Evolutionary conservation across 352 stramenopile species (phyloP).

Genomic region (Phytophthora kernoviae): DNA sequence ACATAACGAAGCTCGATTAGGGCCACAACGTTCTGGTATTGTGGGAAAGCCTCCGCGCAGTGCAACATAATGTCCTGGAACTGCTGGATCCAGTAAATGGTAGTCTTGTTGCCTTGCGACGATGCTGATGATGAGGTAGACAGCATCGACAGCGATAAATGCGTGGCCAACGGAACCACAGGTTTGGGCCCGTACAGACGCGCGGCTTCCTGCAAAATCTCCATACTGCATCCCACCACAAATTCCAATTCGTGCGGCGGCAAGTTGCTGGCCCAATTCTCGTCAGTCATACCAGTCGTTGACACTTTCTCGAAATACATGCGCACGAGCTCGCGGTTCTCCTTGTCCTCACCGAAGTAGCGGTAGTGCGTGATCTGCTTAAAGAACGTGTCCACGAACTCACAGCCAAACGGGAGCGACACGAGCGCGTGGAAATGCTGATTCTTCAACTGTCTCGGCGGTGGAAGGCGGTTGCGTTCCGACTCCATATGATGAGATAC

Average conservation of each 20-base stretch:
- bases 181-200: slow-evolving; percentile 70
- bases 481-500: slow-evolving; percentile 57
- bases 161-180: slow-evolving; percentile 32
- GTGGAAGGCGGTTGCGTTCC: slow-evolving; percentile 44
- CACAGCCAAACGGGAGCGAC: slow-evolving; percentile 64
- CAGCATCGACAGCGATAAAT: slow-evolving; percentile 45
- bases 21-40: slow-evolving; percentile 64
- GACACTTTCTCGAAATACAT: slow-evolving; percentile 86
- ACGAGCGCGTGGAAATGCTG: slow-evolving; percentile 73
- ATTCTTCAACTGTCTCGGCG: slow-evolving; percentile 72
- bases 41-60: slow-evolving; percentile 72
- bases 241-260: slow-evolving; percentile 44
- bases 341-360: slow-evolving; percentile 75
- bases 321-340: slow-evolving; percentile 69
- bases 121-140: slow-evolving; percentile 43
- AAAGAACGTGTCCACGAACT: slow-evolving; percentile 74
- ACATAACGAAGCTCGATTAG: slow-evolving; percentile 85
- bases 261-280: slow-evolving; percentile 60
- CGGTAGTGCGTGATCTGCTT: slow-evolving; percentile 72
- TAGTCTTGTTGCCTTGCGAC: slow-evolving; percentile 51
- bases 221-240: slow-evolving; percentile 66
- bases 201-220: slow-evolving; percentile 77
- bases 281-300: slow-evolving; percentile 66
- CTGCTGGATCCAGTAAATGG: slow-evolving; percentile 80
- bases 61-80: slow-evolving; percentile 77